Evolutionary conservation across 805 yeast genomes (phyloP), one percentile per base, ranked within the genome.

Genomic region (Lipomyces oligophaga): DNA sequence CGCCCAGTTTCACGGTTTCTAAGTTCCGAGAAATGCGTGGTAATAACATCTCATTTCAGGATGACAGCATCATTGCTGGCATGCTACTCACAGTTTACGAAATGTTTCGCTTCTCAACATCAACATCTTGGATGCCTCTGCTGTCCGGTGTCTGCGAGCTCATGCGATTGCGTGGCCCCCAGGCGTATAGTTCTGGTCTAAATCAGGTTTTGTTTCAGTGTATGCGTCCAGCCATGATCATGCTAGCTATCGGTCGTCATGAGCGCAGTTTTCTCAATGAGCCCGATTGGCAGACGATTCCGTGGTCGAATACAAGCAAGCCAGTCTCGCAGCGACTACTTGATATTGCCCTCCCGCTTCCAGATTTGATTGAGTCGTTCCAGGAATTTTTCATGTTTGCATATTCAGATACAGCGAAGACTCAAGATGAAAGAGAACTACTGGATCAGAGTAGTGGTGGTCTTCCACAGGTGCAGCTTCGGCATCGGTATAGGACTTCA

Each of bases 121-220:
- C 46, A 5, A 19, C 20, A 7, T 25, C 52, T 1, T 49, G 54
- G 54, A 11, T 21, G 18, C 24, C 21, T 3, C 27, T 49, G 7
- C 46, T 41, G 5, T 16, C 37, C n/a, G 49, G 54, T 8, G 54
- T 49, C 5, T 3, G 5, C 15, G 35, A 32, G 34, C 47, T 49
- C n/a, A 49, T 49, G 45, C 43, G 42, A 5, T 21, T 32, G 13
- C 38, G 54, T 6, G 54, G 54, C 2, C 43, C 49, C 2, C 10
- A 33, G 15, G 43, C 49, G 10, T 49, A 36, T 26, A 32, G 38
- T 21, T 11, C 13, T 7, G 54, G 47, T 8, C 27, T 41, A 13
- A 34, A 36, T 19, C 20, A 18, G 11, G 26, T 33, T 8, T 18
- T 49, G 7, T 49, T 49, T 30, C 49, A 44, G 11, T 18, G 40